Conservation (phyloP, 495 filamentous ascomycete species). For the Tetracladium marchalianum region DNA sequence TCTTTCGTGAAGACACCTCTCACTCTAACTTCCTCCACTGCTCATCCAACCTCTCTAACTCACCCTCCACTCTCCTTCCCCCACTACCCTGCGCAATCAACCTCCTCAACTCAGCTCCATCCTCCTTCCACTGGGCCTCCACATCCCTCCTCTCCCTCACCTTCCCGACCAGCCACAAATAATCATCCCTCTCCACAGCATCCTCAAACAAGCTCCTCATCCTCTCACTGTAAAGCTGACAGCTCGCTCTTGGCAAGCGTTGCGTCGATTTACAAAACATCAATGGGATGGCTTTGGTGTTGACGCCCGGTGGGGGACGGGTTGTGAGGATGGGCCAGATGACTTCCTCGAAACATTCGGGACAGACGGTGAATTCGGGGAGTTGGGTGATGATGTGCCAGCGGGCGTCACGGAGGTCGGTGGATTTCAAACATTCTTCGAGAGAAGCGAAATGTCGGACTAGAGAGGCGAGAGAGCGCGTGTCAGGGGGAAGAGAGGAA, state of each 20-base stretch:
- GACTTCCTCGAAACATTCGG: slow-evolving; percentile 37
- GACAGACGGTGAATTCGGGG: slow-evolving; percentile 58
- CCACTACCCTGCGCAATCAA: background rate
- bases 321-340: slow-evolving; percentile 14
- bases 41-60: slow-evolving; percentile 8
- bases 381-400: slow-evolving; percentile 57
- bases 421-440: slow-evolving; percentile 46
- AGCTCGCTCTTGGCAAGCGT: slow-evolving; percentile 21
- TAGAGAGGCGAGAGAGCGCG: slow-evolving; percentile 38
- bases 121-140: slow-evolving; percentile 13
- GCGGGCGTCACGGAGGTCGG: slow-evolving; percentile 29
- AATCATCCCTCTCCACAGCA: slow-evolving; percentile 45
- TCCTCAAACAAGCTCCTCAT: slow-evolving; percentile 49
- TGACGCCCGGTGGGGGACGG: background rate
- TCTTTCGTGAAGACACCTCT: too few relatives aligned
- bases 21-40: slow-evolving; percentile 14
- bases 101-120: slow-evolving; percentile 11
- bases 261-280: slow-evolving; percentile 12
- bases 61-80: background rate
- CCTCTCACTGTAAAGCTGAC: slow-evolving; percentile 51
- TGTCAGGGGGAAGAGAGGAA: slow-evolving; percentile 32
- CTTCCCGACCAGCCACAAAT: slow-evolving; percentile 26
- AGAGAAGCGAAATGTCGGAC: slow-evolving; percentile 38
- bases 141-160: slow-evolving; percentile 17
- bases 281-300: slow-evolving; percentile 12